A percentile compares a stretch with the other conserved stretches of the same genome.
phyloP scores from a whole-genome alignment of 306 rosid species.

The Quercus robur region DNA sequence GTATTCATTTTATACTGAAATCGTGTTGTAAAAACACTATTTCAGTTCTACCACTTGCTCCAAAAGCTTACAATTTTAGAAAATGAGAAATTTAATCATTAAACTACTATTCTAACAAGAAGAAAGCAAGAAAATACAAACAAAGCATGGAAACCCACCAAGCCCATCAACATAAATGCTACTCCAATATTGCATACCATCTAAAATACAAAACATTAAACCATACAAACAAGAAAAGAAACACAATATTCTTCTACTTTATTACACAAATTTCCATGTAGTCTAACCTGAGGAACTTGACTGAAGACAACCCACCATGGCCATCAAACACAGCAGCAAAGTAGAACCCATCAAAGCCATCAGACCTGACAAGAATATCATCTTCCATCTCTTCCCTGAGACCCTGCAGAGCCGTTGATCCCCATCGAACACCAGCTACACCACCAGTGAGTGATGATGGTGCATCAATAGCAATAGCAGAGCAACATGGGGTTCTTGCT shows the following conservation, averaged over 20 bases:
- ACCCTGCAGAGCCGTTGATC: conserved; percentile 76
- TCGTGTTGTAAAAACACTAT: too few relatives aligned
- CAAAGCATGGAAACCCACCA: not conserved
- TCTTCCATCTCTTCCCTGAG: conserved; percentile 93
- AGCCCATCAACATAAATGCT: not conserved
- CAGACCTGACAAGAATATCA: conserved; percentile 55
- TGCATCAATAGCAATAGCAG: conserved; percentile 84
- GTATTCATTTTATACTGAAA: too few relatives aligned
- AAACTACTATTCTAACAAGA: not conserved
- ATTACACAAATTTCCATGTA: not conserved
- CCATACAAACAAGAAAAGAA: not conserved
- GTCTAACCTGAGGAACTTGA: conserved; percentile 73
- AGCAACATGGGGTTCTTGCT: conserved; percentile 46
- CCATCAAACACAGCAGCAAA: conserved; percentile 98
- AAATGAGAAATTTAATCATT: not conserved
- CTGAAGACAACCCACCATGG: conserved; percentile 86
- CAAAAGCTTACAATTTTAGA: not conserved
- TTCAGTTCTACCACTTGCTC: not conserved
- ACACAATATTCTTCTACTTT: not conserved
- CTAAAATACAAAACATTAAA: not conserved
- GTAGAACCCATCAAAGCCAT: conserved; percentile 59
- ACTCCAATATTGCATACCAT: not conserved
- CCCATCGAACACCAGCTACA: conserved; percentile 72
- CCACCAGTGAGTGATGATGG: conserved; percentile 64
- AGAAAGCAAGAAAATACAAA: not conserved